Percentiles rank a stretch among this genome's conserved stretches.
Evolutionary conservation across 805 yeast species (phyloP).

Genomic region (Kluyveromyces siamensis): DNA sequence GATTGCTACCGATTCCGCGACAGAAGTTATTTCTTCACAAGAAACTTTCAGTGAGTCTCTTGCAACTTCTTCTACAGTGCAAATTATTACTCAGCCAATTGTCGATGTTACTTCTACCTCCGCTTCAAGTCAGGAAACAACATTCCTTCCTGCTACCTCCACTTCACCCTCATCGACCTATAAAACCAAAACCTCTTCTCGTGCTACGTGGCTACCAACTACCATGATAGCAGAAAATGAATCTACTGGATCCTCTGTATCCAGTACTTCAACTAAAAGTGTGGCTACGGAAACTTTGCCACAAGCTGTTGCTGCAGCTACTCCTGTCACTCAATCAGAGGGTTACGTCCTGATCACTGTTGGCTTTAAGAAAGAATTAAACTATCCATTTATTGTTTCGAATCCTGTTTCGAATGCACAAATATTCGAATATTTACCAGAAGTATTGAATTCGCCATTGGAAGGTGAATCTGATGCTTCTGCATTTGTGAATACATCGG

Average conservation of each 20-base stretch:
- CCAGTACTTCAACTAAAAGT: conserved; percentile 40
- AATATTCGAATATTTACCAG: conserved; percentile 61
- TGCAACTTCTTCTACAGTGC: background rate
- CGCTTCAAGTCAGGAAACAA: background rate
- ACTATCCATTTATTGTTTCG: conserved; percentile 77
- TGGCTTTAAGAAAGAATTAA: conserved; percentile 61
- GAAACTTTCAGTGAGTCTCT: background rate
- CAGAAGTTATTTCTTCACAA: background rate
- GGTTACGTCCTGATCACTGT: conserved; percentile 22
- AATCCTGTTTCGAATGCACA: conserved; percentile 83
- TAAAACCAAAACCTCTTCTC: conserved; percentile 21
- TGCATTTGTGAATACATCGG: conserved; percentile 44
- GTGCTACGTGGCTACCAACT: conserved; percentile 55
- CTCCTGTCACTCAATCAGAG: conserved; percentile 27
- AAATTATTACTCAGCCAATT: background rate
- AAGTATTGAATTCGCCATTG: conserved; percentile 57
- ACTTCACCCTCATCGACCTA: conserved; percentile 14
- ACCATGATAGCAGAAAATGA: conserved; percentile 60
- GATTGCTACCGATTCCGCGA: background rate
- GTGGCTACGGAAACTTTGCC: conserved; percentile 32
- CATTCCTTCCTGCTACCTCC: background rate
- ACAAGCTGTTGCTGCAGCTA: conserved; percentile 30
- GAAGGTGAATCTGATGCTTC: conserved; percentile 12
- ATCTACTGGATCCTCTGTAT: conserved; percentile 15
- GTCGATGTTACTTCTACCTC: background rate